Conservation (phyloP, 208 protist species). For the Giardia duodenalis region DNA sequence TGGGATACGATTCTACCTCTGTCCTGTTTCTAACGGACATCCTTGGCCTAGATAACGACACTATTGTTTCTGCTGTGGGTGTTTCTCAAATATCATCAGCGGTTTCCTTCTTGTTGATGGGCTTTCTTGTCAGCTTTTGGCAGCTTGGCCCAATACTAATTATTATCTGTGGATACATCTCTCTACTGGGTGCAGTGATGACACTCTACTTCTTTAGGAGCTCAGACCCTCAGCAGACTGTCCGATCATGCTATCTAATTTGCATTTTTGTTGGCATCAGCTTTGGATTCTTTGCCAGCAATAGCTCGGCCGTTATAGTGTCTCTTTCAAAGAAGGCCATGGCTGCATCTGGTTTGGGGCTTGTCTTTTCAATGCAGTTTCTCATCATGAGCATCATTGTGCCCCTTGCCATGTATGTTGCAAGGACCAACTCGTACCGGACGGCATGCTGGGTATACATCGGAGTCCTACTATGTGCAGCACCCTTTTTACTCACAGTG, state of each 20-base stretch:
- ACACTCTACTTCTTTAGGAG: neutral
- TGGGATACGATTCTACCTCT: neutral
- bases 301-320: neutral
- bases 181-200: neutral
- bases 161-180: neutral
- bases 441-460: neutral
- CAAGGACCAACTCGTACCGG: neutral
- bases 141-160: neutral
- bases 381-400: neutral
- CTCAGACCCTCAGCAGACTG: neutral
- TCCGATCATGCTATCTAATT: neutral
- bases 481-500: neutral
- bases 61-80: neutral
- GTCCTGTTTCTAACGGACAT: neutral
- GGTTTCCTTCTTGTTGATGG: neutral
- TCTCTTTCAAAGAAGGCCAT: neutral
- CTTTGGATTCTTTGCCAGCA: neutral
- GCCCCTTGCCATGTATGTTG: neutral
- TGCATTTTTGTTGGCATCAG: neutral
- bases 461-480: neutral
- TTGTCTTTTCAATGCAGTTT: neutral
- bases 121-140: neutral
- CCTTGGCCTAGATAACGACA: neutral
- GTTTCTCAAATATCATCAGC: neutral
- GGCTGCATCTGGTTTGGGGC: neutral